Base-by-base conservation (phyloP, 768 basidiomycete species). In the Leucocoprinus leucothites region DNA sequence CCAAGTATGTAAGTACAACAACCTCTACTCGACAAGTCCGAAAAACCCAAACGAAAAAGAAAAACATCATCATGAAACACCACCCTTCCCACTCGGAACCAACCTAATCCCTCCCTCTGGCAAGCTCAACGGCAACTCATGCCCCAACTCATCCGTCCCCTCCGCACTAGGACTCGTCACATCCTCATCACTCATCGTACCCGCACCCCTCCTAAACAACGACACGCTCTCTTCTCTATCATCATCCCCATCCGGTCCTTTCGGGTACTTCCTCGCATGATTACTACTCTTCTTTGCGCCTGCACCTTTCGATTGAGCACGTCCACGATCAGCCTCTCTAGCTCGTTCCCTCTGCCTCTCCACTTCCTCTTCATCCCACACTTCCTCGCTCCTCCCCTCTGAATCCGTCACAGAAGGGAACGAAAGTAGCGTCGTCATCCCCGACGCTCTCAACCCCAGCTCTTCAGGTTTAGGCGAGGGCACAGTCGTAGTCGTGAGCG, bases 211-310 rank as follows among this genome's bases (percentile, higher is more conserved):
- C n/a, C n/a, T n/a, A n/a, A n/a, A 83, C 52, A 88, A 61, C 47
- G 82, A 77, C 49, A 79, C 65, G 52, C 81, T 82, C 69, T 88
- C 86, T 53, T 87, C 86, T 47, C 66, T 64, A 50, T 88, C 86
- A 61, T 83, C 81, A 2, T 76, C 74, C 0, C 73, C 76, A 22
- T 62, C 67, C n/a, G n/a, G n/a, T n/a, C 74, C 77, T 50, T 72
- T 74, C 3, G 80, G 79, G 56, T 84, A 82, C 41, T 69, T 71
- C 64, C 75, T 73, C 46, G 70, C 67, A 34, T 34, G 31, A 34
- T 34, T 5, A 34, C 31, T 13, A 13, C 31, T 13, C 5, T 13
- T 34, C 5, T 13, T 34, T 13, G 31, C n/a, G n/a, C n/a, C n/a
- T n/a, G n/a, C n/a, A n/a, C n/a, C n/a, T n/a, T n/a, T n/a, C n/a